Evolutionary conservation across 2,329 filamentous ascomycete genomes (phyloP).

Genomic region (Colletotrichum sp.): DNA sequence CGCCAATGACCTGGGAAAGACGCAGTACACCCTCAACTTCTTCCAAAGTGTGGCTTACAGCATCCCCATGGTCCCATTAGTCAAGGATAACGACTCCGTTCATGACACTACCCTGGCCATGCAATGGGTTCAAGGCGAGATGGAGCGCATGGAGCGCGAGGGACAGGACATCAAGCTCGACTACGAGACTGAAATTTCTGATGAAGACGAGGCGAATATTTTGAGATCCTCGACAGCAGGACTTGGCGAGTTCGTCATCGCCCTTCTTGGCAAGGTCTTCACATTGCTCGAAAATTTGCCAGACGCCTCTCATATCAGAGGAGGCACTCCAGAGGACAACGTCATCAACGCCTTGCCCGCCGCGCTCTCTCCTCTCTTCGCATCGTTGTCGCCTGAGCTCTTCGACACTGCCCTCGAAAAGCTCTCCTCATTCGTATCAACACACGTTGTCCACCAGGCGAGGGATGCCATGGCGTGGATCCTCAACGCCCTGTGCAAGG

Average conservation of each 20-base stretch:
- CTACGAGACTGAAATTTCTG: constrained; percentile 80
- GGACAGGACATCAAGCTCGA: constrained; percentile 86
- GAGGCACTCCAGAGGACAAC: constrained; percentile 93
- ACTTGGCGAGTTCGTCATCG: constrained; percentile 89
- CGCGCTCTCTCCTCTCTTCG: constrained; percentile 87
- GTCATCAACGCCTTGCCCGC: constrained; percentile 95
- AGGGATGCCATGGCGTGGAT: constrained; percentile 99
- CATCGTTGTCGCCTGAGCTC: constrained; percentile 88
- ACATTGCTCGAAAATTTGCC: constrained; percentile 94
- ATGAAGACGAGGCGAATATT: constrained; percentile 87
- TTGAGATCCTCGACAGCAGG: constrained; percentile 93
- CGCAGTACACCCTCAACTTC: constrained; percentile 90
- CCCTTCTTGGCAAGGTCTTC: constrained; percentile 92
- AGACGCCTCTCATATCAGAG: constrained; percentile 85
- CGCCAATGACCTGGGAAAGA: constrained; percentile 97
- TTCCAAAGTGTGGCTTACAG: constrained; percentile 97
- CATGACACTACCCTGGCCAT: constrained; percentile 81
- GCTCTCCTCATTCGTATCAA: constrained; percentile 87
- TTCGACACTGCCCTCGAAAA: constrained; percentile 94
- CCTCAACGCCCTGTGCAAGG: constrained; percentile 93
- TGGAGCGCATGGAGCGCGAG: constrained; percentile 88
- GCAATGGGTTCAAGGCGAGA: constrained; percentile 92
- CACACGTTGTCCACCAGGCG: constrained; percentile 96
- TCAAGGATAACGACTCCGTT: constrained; percentile 69
- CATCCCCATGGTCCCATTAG: constrained; percentile 87